These are phyloP conservation scores for Fusarium mangiferae DNA, from an alignment of 2,329 filamentous ascomycete species.

Conservation along the genomic window DNA sequence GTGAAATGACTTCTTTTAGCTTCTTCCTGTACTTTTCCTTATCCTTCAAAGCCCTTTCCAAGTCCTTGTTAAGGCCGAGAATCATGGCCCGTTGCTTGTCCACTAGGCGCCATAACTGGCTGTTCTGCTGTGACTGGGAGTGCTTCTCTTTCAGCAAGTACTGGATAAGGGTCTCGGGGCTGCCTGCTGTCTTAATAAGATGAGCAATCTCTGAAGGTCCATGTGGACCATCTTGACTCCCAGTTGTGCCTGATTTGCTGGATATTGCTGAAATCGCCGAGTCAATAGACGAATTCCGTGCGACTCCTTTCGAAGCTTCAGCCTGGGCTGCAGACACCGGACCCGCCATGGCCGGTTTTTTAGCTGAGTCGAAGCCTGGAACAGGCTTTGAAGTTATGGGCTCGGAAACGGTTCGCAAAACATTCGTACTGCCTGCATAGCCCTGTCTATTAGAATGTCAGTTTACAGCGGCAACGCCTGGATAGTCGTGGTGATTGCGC, in stretches of 20 bases:
- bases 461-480: neutral
- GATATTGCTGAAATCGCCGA: conserved; percentile 88
- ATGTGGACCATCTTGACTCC: conserved; percentile 66
- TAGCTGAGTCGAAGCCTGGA: conserved; percentile 52
- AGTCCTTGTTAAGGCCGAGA: conserved; percentile 90
- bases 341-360: conserved; percentile 60
- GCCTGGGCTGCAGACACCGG: conserved; percentile 54
- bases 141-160: conserved; percentile 93
- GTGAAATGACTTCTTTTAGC: conserved; percentile 76
- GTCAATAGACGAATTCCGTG: conserved; percentile 89
- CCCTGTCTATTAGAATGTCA: conserved; percentile 41
- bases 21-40: conserved; percentile 95
- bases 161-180: conserved; percentile 87
- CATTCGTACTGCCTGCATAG: conserved; percentile 57
- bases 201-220: conserved; percentile 79
- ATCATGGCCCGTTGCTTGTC: conserved; percentile 98
- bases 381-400: conserved; percentile 56
- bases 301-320: conserved; percentile 54
- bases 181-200: conserved; percentile 86
- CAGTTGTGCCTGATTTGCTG: conserved; percentile 64
- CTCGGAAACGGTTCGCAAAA: conserved; percentile 57
- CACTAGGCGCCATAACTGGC: conserved; percentile 92
- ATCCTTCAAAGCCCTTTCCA: conserved; percentile 90
- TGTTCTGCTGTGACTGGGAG: conserved; percentile 86
- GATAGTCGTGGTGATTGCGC: neutral